Evolutionary conservation across 1,284 basidiomycete genomes (phyloP), one percentile per base, ranked within the genome.

Genomic region (Puccinia triticina): DNA sequence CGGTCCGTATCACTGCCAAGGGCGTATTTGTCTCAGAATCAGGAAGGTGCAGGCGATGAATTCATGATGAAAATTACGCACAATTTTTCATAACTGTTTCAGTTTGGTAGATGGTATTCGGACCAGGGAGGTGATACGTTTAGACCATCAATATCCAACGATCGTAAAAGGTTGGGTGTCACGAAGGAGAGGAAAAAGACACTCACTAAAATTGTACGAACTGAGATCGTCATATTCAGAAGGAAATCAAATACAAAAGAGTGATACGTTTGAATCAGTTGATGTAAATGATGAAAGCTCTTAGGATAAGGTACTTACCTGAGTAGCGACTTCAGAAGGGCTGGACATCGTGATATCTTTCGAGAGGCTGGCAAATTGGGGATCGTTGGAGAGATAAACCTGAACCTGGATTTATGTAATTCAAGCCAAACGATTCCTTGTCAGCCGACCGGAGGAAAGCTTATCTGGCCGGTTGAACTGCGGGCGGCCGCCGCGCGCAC

Each of bases 1-100:
- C 86, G 83, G 82, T 87, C 84, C 37, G 84, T 46, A 79, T 87
- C 86, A 84, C 86, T 87, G 16, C 85, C n/a, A 5, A 73, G 34
- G 50, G 7, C 32, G 21, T 14, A 40, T 34, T 29, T 18, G 53
- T 23, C 61, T 43, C 23, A 57, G 48, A 16, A 61, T 55, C 53
- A 53, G 72, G 18, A n/a, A 10, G 14, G 26, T 21, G 18, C 2
- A 21, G 50, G 23, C 4, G 4, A 29, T n/a, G n/a, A 21, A 1
- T 3, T 16, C 16, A 57, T 26, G 29, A 40, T 40, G 43, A 48
- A 26, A 64, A 61, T 50, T 10, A 61, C 75, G 26, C 40, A 77
- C 75, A 77, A 77, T 50, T 77, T 77, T 21, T 64, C 57, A 77
- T 77, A 77, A n/a, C 75, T 77, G 59, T 18, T 61, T 73, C 26